Conservation (phyloP, 2,329 filamentous ascomycete genomes). For the Dendryphion nanum region DNA sequence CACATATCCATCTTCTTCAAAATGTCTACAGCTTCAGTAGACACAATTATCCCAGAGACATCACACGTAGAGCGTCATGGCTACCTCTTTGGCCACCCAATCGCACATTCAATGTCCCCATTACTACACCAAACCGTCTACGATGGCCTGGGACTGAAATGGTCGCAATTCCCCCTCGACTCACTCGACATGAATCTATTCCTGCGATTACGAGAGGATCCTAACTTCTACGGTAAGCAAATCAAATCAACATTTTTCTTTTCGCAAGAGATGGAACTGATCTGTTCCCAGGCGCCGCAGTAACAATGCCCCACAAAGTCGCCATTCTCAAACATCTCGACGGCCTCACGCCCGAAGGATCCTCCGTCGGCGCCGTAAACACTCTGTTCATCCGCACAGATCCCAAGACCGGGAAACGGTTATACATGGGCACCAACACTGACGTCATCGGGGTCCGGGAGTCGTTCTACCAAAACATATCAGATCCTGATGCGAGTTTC, state of each 20-base stretch:
- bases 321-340: conserved; percentile 72
- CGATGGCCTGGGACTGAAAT: conserved; percentile 50
- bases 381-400: conserved; percentile 66
- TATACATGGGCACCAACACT: conserved; percentile 74
- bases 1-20: too few relatives aligned
- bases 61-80: conserved; percentile 44
- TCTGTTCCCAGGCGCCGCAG: conserved; percentile 56
- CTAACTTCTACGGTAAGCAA: conserved; percentile 59
- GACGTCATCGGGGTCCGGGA: conserved; percentile 78
- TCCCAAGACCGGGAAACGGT: conserved; percentile 45
- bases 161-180: conserved; percentile 52
- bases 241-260: too few relatives aligned
- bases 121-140: conserved; percentile 56
- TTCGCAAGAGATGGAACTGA: not conserved
- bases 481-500: conserved; percentile 48
- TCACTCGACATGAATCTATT: conserved; percentile 46
- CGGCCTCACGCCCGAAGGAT: conserved; percentile 69
- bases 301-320: conserved; percentile 85
- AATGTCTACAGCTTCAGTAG: conserved; percentile 18
- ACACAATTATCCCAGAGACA: conserved; percentile 12
- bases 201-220: conserved; percentile 52
- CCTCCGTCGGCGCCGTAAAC: conserved; percentile 75
- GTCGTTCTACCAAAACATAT: conserved; percentile 56
- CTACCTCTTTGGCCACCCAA: conserved; percentile 58
- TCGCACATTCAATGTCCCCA: conserved; percentile 57